Evolutionary conservation across 306 rosid species (phyloP).

Genomic region (Corylus avellana): DNA sequence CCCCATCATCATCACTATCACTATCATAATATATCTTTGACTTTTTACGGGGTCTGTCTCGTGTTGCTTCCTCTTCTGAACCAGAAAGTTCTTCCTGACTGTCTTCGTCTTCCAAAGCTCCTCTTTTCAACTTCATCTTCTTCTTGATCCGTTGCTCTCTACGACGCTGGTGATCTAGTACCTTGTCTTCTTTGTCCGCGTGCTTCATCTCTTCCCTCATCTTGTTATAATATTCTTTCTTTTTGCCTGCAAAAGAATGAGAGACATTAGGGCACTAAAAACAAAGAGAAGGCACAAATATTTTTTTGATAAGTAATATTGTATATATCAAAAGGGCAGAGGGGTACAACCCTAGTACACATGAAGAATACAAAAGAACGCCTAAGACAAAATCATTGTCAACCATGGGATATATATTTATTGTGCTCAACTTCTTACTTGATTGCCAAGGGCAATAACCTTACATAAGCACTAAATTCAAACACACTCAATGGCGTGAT

Average conservation of each 20-base stretch:
- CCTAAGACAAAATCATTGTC: too few species aligned
- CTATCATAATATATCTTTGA: conserved; percentile 57
- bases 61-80: conserved; percentile 49
- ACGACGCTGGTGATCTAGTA: conserved; percentile 60
- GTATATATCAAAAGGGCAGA: too few species aligned
- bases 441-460: background rate
- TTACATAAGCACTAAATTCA: background rate
- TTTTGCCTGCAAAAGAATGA: conserved; percentile 51
- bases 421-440: background rate
- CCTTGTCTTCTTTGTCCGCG: conserved; percentile 82
- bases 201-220: conserved; percentile 70
- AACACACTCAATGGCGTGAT: background rate
- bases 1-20: conserved; percentile 56
- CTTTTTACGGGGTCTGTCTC: conserved; percentile 43
- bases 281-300: background rate
- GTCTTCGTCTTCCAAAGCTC: conserved; percentile 37
- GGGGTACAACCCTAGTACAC: too few species aligned
- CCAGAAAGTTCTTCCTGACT: conserved; percentile 43
- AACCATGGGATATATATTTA: background rate
- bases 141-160: conserved; percentile 64
- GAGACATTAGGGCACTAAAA: conserved; percentile 17
- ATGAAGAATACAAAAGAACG: background rate
- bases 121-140: conserved; percentile 72
- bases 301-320: too few species aligned
- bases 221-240: conserved; percentile 63